Percentiles rank a stretch among this genome's conserved stretches.
These are phyloP conservation scores for Phytophthora macrochlamydospora DNA, from an alignment of 352 stramenopile species.

Conservation along the genomic window DNA sequence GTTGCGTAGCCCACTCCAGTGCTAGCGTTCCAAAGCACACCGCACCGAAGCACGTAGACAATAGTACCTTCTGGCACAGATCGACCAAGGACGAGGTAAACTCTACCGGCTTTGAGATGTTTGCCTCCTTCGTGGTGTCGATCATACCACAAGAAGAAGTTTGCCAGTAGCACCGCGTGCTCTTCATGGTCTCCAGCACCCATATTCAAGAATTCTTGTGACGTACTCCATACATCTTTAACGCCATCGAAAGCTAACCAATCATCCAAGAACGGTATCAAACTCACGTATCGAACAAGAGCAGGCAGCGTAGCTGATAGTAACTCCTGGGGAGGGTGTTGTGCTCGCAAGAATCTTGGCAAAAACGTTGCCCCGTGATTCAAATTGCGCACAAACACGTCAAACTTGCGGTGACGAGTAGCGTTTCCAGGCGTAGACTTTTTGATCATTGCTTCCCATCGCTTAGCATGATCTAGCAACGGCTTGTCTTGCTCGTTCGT, in stretches of 20 bases:
- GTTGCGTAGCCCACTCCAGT: constrained; percentile 79
- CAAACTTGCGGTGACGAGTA: constrained; percentile 45
- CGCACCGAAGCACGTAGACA: constrained; percentile 80
- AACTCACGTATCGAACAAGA: constrained; percentile 88
- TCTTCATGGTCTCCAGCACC: constrained; percentile 90
- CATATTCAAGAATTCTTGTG: constrained; percentile 91
- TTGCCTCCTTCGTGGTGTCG: constrained; percentile 30
- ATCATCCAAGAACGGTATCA: constrained; percentile 93
- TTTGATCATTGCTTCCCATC: constrained; percentile 23
- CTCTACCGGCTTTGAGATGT: constrained; percentile 16
- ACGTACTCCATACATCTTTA: constrained; percentile 89
- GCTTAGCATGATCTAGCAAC: constrained; percentile 28
- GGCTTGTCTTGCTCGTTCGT: constrained; percentile 29
- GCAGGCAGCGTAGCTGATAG: constrained; percentile 29
- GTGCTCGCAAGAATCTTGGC: constrained; percentile 71
- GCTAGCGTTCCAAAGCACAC: constrained; percentile 91
- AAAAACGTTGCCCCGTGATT: constrained; percentile 69
- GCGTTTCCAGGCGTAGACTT: constrained; percentile 19
- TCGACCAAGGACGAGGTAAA: constrained; percentile 89
- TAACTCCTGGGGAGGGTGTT: constrained; percentile 64
- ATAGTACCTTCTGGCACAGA: constrained; percentile 88
- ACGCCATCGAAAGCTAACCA: constrained; percentile 85
- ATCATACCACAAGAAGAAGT: constrained; percentile 91
- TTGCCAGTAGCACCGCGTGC: constrained; percentile 92
- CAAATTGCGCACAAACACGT: constrained; percentile 82